These are phyloP conservation scores for Emericellopsis cladophorae DNA, from an alignment of 2,329 filamentous ascomycete species.

Conservation along the genomic window DNA sequence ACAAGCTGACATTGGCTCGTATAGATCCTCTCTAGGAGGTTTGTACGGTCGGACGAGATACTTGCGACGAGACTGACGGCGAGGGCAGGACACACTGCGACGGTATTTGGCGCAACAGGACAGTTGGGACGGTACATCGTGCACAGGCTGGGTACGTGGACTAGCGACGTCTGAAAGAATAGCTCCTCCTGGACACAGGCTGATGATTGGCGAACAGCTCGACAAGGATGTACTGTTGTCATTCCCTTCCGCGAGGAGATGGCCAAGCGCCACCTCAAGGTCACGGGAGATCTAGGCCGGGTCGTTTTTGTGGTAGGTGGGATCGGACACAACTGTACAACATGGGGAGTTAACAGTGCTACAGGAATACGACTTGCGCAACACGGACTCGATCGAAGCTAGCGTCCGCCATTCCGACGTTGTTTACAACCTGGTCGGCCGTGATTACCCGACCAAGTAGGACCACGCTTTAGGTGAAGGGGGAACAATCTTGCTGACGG, in stretches of 20 bases:
- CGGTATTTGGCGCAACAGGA: constrained; percentile 94
- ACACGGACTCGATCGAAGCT: constrained; percentile 91
- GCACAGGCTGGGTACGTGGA: constrained; percentile 62
- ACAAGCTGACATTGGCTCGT: constrained; percentile 11
- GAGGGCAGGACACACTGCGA: constrained; percentile 73
- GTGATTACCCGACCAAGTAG: constrained; percentile 92
- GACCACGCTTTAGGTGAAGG: constrained; percentile 7
- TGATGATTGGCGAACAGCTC: constrained; percentile 40
- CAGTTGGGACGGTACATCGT: constrained; percentile 96
- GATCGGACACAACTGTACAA: not conserved
- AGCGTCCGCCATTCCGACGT: constrained; percentile 94
- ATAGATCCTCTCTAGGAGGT: constrained; percentile 82
- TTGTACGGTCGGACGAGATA: constrained; percentile 14
- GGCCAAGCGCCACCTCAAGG: constrained; percentile 92
- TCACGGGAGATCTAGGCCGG: constrained; percentile 85
- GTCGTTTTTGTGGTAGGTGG: constrained; percentile 69
- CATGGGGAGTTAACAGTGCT: no score
- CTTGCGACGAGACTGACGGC: constrained; percentile 11
- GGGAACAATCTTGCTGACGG: constrained; percentile 6
- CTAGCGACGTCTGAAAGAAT: not conserved
- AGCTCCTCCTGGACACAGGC: constrained; percentile 1
- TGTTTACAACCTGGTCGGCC: constrained; percentile 91
- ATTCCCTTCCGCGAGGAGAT: constrained; percentile 94
- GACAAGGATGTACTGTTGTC: constrained; percentile 87
- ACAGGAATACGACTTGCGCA: constrained; percentile 87